Conservation (phyloP, 2,329 filamentous ascomycete species). For the Dactylellina cionopaga region DNA sequence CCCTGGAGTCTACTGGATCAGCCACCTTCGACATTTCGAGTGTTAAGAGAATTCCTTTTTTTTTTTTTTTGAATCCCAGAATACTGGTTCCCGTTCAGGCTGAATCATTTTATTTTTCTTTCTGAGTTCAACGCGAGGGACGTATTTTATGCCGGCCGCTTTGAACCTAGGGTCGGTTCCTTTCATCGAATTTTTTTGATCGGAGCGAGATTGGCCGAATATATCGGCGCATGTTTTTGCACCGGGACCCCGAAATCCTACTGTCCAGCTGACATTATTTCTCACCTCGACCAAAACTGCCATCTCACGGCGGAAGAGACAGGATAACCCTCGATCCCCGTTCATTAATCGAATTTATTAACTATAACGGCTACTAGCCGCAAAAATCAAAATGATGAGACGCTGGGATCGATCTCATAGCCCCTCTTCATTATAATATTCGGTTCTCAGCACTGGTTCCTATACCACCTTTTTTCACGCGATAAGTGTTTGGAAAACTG, state of each 20-base stretch:
- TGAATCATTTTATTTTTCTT: conserved; percentile 46
- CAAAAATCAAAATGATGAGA: conserved; percentile 38
- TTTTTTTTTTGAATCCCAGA: conserved; percentile 41
- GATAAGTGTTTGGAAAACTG: conserved; percentile 35
- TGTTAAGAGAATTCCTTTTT: conserved; percentile 16
- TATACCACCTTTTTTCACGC: conserved; percentile 35
- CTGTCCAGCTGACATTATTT: conserved; percentile 50
- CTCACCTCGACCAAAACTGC: conserved; percentile 12
- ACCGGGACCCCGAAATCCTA: conserved; percentile 22
- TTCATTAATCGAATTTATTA: conserved; percentile 8
- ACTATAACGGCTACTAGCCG: conserved; percentile 26
- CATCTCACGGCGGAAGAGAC: conserved; percentile 35
- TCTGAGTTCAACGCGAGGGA: not conserved
- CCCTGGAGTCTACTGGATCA: conserved; percentile 5
- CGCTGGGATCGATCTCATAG: conserved; percentile 45
- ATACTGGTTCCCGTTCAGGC: conserved; percentile 51
- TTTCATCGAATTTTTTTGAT: conserved; percentile 10
- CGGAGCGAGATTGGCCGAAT: conserved; percentile 48
- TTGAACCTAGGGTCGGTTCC: conserved; percentile 22
- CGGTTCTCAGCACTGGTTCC: conserved; percentile 38
- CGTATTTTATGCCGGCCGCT: conserved; percentile 37
- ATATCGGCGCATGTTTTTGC: conserved; percentile 33
- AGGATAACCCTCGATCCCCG: conserved; percentile 20
- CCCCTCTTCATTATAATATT: conserved; percentile 49
- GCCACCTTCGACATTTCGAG: conserved; percentile 22